Evolutionary conservation across 2,329 filamentous ascomycete species (phyloP), one percentile per base, ranked within the genome.

Genomic region (Trichoderma sp.): DNA sequence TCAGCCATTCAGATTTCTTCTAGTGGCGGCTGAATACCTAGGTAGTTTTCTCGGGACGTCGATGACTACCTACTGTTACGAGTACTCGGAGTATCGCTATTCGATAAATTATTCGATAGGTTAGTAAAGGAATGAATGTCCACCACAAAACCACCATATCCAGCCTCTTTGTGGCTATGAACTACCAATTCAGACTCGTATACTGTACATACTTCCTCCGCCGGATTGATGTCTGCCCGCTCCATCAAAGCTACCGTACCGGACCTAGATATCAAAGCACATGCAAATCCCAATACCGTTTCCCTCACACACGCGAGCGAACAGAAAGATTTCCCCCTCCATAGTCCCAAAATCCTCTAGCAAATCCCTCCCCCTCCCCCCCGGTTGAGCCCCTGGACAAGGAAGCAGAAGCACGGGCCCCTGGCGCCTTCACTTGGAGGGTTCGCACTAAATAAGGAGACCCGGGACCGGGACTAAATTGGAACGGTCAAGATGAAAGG

Each of bases 361-460:
- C 34, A 39, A 39, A 5, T 10, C 30, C 30, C 9, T 14, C 10
- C 34, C 34, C 34, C 10, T 3, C 12, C 12, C 34, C 34, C 34
- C 34, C 34, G 34, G 34, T 9, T 39, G 34, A 62, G 59, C 59
- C 59, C 59, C 59, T 62, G 59, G 59, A 62, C 59, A 52, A 54
- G 59, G 47, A 43, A 52, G 47, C 45, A 44, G 59, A 44, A 54
- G 59, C 59, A 62, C 59, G 59, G 59, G 26, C 59, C 59, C 34
- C 43, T 54, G 39, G 28, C 39, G 34, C 34, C 34, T 39, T 30
- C 34, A 39, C 34, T 39, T 60, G 39, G 39, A 48, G 41, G 24
- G 59, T 54, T 62, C 39, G 48, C 59, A 54, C 57, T 60, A 60
- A 60, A 39, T 39, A 12, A 39, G 39, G 48, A 52, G 48, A 44